Percentiles rank a stretch among this genome's conserved stretches.
Evolutionary conservation across 139 green algal species (phyloP).

Genomic region (Picochlorum sp.): DNA sequence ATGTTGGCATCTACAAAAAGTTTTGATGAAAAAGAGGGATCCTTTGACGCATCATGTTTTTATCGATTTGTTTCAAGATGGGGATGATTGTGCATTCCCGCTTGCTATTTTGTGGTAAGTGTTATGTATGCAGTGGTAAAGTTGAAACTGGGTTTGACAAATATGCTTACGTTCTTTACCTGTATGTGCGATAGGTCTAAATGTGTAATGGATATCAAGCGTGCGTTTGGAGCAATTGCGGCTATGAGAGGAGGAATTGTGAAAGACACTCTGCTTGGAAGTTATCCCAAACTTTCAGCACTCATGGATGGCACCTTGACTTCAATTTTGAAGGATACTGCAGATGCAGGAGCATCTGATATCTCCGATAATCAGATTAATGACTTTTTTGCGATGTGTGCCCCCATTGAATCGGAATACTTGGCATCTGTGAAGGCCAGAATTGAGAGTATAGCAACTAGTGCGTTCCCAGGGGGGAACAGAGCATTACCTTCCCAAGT

Average conservation of each 20-base stretch:
- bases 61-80: slow-evolving; percentile 52
- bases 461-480: slow-evolving; percentile 56
- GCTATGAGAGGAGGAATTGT: slow-evolving; percentile 15
- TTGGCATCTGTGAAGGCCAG: slow-evolving; percentile 36
- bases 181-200: not conserved
- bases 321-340: slow-evolving; percentile 52
- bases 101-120: slow-evolving; percentile 48
- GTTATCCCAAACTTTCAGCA: slow-evolving; percentile 62
- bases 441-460: slow-evolving; percentile 4
- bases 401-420: slow-evolving; percentile 54
- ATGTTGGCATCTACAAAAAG: slow-evolving; percentile 84
- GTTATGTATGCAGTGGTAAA: not conserved
- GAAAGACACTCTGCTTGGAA: slow-evolving; percentile 43
- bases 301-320: slow-evolving; percentile 61
- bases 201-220: not conserved
- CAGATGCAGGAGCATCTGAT: slow-evolving; percentile 1
- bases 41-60: slow-evolving; percentile 84
- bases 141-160: no score
- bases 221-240: not conserved
- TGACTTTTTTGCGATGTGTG: slow-evolving; percentile 28
- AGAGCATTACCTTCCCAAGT: slow-evolving; percentile 46
- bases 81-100: slow-evolving; percentile 7
- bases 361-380: slow-evolving; percentile 13
- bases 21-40: slow-evolving; percentile 90
- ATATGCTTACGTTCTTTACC: not conserved